A percentile compares a stretch with the other conserved stretches of the same genome.
phyloP scores from a whole-genome alignment of 73 alveolate species.

The Tetrahymena thermophila region DNA sequence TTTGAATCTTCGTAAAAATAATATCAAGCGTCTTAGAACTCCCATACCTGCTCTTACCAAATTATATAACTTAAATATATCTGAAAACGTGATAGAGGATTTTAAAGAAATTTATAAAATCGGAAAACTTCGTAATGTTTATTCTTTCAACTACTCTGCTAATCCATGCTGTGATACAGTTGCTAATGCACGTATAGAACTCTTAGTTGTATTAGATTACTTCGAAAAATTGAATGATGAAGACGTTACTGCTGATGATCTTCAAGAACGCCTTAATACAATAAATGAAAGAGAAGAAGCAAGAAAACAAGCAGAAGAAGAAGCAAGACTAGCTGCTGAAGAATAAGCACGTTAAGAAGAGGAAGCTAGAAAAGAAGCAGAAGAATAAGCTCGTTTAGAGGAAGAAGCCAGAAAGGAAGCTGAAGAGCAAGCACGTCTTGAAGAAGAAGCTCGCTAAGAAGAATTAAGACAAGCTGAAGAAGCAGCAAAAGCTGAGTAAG shows the following conservation, averaged over 20 bases:
- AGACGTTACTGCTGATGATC: background rate
- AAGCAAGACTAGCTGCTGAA: background rate
- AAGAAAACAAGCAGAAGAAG: background rate
- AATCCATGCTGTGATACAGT: background rate
- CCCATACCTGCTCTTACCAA: background rate
- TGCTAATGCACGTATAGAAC: background rate
- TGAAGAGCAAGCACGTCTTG: background rate
- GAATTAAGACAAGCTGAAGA: background rate
- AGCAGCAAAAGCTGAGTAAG: background rate
- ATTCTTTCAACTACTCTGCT: background rate
- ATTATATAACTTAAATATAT: background rate
- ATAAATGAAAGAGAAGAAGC: conserved; percentile 1
- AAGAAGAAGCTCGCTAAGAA: background rate
- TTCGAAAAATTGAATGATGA: background rate
- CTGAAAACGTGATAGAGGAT: background rate
- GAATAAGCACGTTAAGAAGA: background rate
- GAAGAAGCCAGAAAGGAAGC: background rate
- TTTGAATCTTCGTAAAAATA: background rate
- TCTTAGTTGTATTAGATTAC: background rate
- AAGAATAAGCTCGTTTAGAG: background rate
- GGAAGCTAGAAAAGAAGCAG: background rate
- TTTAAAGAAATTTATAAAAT: background rate
- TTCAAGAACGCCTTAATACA: background rate
- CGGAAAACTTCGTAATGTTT: background rate
- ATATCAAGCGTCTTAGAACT: background rate